Percentiles rank a stretch among this genome's conserved stretches.
Conservation (phyloP, 495 filamentous ascomycete species). For the Trichoderma asperelloides region DNA sequence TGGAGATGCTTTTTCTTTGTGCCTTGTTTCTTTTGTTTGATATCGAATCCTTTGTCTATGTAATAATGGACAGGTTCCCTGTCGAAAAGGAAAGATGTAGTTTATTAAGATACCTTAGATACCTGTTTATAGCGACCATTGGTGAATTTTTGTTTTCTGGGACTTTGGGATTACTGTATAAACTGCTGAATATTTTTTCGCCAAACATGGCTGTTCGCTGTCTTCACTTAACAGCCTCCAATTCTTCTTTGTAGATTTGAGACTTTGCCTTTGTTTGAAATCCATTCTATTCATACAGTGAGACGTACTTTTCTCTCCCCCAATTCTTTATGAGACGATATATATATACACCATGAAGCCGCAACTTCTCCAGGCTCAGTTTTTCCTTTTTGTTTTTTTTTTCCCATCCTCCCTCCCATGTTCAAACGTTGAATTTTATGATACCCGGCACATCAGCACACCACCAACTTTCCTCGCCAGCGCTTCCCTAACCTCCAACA, state of each 20-base stretch:
- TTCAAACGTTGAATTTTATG: slow-evolving; percentile 23
- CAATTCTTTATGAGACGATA: slow-evolving; percentile 13
- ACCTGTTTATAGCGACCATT: slow-evolving; percentile 6
- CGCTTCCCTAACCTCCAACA: slow-evolving; percentile 81
- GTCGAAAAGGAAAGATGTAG: slow-evolving; percentile 4
- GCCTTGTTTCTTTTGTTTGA: slow-evolving; percentile 13
- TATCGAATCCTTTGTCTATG: slow-evolving; percentile 15
- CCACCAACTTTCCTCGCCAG: slow-evolving; percentile 79
- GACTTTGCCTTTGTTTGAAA: not conserved
- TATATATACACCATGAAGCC: not conserved
- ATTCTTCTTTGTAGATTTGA: not conserved
- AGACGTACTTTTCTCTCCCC: slow-evolving; percentile 7
- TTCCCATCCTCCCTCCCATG: not conserved
- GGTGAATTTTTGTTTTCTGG: not conserved
- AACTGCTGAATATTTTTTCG: not conserved
- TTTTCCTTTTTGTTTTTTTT: not conserved
- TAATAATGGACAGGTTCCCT: not conserved
- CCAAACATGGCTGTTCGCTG: not conserved
- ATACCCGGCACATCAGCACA: slow-evolving; percentile 67
- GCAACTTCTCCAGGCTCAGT: not conserved
- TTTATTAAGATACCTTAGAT: slow-evolving; percentile 7
- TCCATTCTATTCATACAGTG: slow-evolving; percentile 1
- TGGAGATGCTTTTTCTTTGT: not conserved
- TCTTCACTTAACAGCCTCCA: not conserved
- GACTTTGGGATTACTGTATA: not conserved